Percentiles rank a stretch among this genome's conserved stretches.
Evolutionary conservation across 2,329 filamentous ascomycete genomes (phyloP).

Genomic region (Curvularia verruculosa): DNA sequence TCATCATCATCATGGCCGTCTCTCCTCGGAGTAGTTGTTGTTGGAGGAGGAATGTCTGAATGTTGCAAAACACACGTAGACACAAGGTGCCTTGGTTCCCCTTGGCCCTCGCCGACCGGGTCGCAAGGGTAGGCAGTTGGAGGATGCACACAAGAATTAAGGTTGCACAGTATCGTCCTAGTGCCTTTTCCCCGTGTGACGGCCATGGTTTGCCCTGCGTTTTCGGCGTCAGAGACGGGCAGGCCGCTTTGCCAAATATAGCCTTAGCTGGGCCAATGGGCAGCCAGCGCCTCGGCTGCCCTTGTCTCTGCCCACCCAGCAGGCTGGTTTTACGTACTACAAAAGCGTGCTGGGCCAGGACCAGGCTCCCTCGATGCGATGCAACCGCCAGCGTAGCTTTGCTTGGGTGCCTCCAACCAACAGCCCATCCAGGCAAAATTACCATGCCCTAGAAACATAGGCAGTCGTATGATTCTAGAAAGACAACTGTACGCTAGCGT

Average conservation of each 20-base stretch:
- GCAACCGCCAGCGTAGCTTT: neutral
- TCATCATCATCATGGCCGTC: neutral
- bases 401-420: neutral
- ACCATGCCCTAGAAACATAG: neutral
- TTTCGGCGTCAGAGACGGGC: conserved; percentile 7
- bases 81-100: too few relatives aligned
- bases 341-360: conserved; percentile 10
- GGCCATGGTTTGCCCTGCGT: conserved; percentile 13
- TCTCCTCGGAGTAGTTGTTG: neutral
- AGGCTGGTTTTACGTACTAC: conserved; percentile 21
- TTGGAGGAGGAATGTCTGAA: neutral
- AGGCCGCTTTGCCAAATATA: conserved; percentile 15
- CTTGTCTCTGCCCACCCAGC: conserved; percentile 8
- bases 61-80: too few relatives aligned
- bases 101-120: neutral
- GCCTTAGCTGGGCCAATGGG: conserved; percentile 6
- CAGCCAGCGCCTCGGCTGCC: neutral
- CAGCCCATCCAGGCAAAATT: neutral
- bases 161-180: conserved; percentile 8
- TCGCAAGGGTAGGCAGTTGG: neutral
- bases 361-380: neutral
- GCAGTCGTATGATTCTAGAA: neutral
- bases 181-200: conserved; percentile 14
- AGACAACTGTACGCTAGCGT: conserved; percentile 4
- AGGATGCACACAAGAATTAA: conserved; percentile 13